phyloP scores from a whole-genome alignment of 331 rosid species.

The Pyrus hybrid region DNA sequence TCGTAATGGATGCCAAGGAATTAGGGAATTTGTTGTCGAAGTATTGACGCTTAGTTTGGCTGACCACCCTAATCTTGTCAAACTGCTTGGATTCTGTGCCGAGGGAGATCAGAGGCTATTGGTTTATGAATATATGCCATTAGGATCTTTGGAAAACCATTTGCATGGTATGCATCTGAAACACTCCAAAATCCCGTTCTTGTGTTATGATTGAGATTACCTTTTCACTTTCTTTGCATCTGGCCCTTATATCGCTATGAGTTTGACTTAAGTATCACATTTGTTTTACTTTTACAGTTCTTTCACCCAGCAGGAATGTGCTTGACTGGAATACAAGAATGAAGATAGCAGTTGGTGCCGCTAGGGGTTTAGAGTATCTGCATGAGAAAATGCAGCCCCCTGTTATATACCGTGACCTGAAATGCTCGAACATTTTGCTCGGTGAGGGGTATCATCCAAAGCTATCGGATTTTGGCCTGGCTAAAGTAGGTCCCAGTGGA shows the following conservation, averaged over 20 bases:
- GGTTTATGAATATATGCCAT: conserved; percentile 84
- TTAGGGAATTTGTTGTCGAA: conserved; percentile 64
- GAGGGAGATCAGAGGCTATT: conserved; percentile 66
- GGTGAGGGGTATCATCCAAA: conserved; percentile 47
- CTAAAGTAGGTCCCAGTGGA: conserved; percentile 62
- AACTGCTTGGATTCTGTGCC: conserved; percentile 71
- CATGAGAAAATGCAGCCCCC: conserved; percentile 53
- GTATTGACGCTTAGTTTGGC: conserved; percentile 59
- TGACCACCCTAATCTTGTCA: conserved; percentile 71
- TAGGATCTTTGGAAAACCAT: conserved; percentile 77
- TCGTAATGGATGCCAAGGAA: conserved; percentile 58
- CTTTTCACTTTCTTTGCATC: not conserved
- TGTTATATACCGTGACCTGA: conserved; percentile 54
- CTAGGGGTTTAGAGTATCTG: conserved; percentile 60
- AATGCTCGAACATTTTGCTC: conserved; percentile 54
- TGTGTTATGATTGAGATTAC: not conserved
- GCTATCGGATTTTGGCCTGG: conserved; percentile 72
- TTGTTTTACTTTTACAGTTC: conserved; percentile 19
- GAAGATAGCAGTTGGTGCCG: conserved; percentile 61
- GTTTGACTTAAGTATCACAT: not conserved
- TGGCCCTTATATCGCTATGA: not conserved
- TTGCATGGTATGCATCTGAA: conserved; percentile 44
- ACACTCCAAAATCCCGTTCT: not conserved
- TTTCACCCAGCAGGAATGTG: conserved; percentile 10
- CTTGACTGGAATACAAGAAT: conserved; percentile 69